phyloP scores from a whole-genome alignment of 2,329 filamentous ascomycete genomes.

The Colletotrichum gloeosporioides region DNA sequence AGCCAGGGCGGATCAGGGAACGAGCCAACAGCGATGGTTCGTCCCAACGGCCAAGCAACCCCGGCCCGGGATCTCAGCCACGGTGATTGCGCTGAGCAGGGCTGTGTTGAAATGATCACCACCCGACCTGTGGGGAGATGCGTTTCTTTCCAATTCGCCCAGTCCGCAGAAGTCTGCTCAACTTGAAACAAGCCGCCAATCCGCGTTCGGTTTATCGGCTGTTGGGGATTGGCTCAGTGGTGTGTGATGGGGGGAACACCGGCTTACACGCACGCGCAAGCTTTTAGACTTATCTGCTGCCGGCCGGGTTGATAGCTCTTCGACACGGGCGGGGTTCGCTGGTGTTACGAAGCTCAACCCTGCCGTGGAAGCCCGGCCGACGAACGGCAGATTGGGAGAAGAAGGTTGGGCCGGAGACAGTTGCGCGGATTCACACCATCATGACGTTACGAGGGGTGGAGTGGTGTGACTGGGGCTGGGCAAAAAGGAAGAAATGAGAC shows the following conservation, averaged over 20 bases:
- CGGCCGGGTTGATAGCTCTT: neutral
- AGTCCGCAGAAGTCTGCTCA: neutral
- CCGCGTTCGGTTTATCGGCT: neutral
- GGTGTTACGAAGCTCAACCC: neutral
- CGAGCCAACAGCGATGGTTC: conserved; percentile 13
- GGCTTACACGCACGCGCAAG: neutral
- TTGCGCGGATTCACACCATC: neutral
- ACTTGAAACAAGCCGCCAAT: neutral
- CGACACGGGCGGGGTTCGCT: neutral
- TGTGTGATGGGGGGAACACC: neutral
- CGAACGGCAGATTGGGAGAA: neutral
- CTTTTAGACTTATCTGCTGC: neutral
- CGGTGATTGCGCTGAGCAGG: conserved; percentile 19
- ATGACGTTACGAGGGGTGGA: neutral
- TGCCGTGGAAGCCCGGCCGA: neutral
- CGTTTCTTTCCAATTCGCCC: neutral
- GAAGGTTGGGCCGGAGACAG: neutral
- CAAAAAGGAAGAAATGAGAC: neutral
- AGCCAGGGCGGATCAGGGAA: neutral
- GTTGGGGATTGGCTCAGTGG: neutral
- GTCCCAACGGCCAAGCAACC: conserved; percentile 13
- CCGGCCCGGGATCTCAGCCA: conserved; percentile 9
- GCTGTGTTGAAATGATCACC: conserved; percentile 15
- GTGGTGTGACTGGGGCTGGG: conserved; percentile 5
- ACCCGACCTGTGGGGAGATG: neutral